Evolutionary conservation across 1,139 yeast species (phyloP), one percentile per base, ranked within the genome.

Genomic region (Tardiomyces depauwii): DNA sequence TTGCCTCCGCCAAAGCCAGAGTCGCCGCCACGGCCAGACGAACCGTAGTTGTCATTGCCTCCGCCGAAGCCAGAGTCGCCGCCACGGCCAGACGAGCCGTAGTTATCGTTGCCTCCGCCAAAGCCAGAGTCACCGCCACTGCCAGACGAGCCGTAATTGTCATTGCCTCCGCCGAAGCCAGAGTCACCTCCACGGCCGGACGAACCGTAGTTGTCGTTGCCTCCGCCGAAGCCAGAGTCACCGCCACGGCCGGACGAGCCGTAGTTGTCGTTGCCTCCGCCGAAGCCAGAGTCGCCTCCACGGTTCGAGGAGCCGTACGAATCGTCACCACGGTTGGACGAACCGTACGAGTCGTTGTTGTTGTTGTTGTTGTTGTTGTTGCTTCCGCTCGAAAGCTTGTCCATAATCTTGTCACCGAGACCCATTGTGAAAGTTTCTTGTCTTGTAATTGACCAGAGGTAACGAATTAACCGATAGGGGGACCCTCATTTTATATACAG

Each of bases 21-120:
- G 33, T 45, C 41, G 40, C n/a, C n/a, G 30, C 25, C 21, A 28
- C 44, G 43, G 16, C 36, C 36, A 30, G 46, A 54, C 6, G 55
- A 51, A 46, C 50, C 53, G 42, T 45, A 36, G 51, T 47, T 45
- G 44, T 48, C n/a, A n/a, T n/a, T 45, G 42, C 53, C 46, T 30
- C 43, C 42, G 51, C 19, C 27, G 14, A 45, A 53, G 5, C 55
- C 49, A 46, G 50, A 53, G 42, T 45, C 32, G 45, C 42, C 44
- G 45, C 47, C 38, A 23, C 50, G 39, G 3, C 47, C 47, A 19
- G 47, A 44, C 40, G 53, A 51, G n/a, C 51, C 52, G 44, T 42
- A 25, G 23, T 49, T 43, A 45, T 49, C 46, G 44, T 44, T 38
- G 41, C 44, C 47, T 42, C 50, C 51, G 38, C 52, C 47, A 33